Base-by-base conservation (phyloP, 1,284 basidiomycete species). In the Gymnopus androsaceus region DNA sequence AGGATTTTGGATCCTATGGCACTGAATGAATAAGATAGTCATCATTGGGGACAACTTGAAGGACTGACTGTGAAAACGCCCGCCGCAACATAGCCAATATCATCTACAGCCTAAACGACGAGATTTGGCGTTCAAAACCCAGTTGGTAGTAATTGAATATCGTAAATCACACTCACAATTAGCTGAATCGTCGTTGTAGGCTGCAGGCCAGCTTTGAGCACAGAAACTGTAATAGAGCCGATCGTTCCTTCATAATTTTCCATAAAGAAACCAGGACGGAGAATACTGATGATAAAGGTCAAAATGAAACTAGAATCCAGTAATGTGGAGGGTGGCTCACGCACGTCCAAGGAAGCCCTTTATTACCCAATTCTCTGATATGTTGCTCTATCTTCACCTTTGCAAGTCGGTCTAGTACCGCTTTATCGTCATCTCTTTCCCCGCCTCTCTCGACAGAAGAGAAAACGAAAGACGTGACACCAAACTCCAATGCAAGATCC, bases 321-420 rank as follows among this genome's bases (percentile, higher is more conserved):
- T 17, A 33, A 23, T 31, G 4, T 41, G 23, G n/a, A 27, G 4
- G 7, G 19, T 30, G 11, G 30, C 50, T 2, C 9, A 69, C 75
- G 58, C 41, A 76, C 75, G 71, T 75, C 75, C 75, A 77, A 4
- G 60, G 61, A 3, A 73, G 59, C 1, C 72, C 72, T 44, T 67
- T 68, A 3, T 66, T 54, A 23, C 72, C 71, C 0, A 76, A 61
- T 4, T 61, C 62, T 37, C 64, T 63, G 23, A 78, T 57, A 59
- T 77, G 68, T 15, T 68, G 57, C 58, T 79, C 77, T 31, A 78
- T 71, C 25, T 59, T 63, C 4, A 72, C 70, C 55, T 77, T 77
- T 3, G 73, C 73, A 6, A 54, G 61, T 15, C 70, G 61, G 44
- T 72, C 70, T 7, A 69, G 57, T 4, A 53, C 60, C 14, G 62